A percentile compares a stretch with the other conserved stretches of the same genome.
Evolutionary conservation across 2,329 filamentous ascomycete genomes (phyloP).

Genomic region (Fusarium lyarnte): DNA sequence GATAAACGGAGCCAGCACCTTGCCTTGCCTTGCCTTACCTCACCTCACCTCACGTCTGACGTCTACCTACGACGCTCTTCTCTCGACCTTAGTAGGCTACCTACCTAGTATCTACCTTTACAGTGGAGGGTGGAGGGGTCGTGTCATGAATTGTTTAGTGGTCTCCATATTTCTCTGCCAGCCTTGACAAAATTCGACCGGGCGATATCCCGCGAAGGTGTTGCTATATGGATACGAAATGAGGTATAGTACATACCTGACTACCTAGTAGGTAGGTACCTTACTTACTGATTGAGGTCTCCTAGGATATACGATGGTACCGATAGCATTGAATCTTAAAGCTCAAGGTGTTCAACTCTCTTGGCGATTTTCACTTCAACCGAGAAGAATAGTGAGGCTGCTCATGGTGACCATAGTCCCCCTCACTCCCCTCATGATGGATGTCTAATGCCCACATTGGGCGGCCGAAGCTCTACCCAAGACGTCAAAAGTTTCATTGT

Average conservation of each 20-base stretch:
- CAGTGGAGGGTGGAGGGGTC: constrained; percentile 45
- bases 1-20: constrained; percentile 37
- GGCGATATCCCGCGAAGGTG: constrained; percentile 27
- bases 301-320: not conserved
- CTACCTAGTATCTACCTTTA: not conserved
- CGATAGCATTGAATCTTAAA: too few relatives aligned
- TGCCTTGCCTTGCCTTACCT: not conserved
- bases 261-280: too few relatives aligned
- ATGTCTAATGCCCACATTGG: not conserved
- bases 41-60: constrained; percentile 19
- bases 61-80: constrained; percentile 14
- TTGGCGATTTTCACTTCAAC: not conserved
- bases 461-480: not conserved
- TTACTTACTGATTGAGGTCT: not conserved
- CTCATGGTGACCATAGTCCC: not conserved
- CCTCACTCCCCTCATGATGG: constrained; percentile 5
- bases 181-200: constrained; percentile 35
- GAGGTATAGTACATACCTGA: not conserved
- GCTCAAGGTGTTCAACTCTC: not conserved
- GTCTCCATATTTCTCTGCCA: constrained; percentile 40
- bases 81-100: not conserved
- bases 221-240: constrained; percentile 10
- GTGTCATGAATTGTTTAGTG: constrained; percentile 46
- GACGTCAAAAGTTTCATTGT: not conserved
- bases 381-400: not conserved